Evolutionary conservation across 257 asterid species (phyloP).

Genomic region (Plectranthus barbatus): DNA sequence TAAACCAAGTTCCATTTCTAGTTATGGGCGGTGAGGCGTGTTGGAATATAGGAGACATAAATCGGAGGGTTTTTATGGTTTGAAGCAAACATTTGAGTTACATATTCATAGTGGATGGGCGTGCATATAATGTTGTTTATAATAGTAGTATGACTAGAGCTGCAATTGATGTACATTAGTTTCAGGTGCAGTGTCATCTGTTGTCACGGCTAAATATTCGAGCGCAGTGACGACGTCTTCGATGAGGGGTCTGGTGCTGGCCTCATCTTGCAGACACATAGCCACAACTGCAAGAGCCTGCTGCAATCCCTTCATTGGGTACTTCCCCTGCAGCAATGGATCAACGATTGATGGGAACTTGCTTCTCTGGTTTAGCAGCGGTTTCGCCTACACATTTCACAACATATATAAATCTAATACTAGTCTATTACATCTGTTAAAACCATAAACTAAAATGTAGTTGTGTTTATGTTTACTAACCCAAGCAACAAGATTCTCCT

Average conservation of each 20-base stretch:
- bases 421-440: no score
- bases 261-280: constrained; percentile 49
- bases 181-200: constrained; percentile 13
- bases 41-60: no score
- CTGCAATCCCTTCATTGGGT: constrained; percentile 32
- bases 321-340: constrained; percentile 37
- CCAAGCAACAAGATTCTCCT: constrained; percentile 49
- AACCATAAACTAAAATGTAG: no score
- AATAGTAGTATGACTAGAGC: no score
- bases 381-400: constrained; percentile 29
- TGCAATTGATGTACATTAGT: background rate
- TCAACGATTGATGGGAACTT: constrained; percentile 35
- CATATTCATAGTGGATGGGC: no score
- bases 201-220: constrained; percentile 25
- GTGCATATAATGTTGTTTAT: no score
- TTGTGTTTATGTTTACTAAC: constrained; percentile 23
- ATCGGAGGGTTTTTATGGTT: no score
- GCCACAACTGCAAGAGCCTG: constrained; percentile 48
- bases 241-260: constrained; percentile 40
- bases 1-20: no score
- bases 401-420: no score
- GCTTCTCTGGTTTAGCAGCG: constrained; percentile 37
- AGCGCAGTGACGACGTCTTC: constrained; percentile 55
- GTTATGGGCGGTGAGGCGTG: no score
- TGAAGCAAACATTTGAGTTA: no score